These are phyloP conservation scores for Bryoglossum gracile DNA, from an alignment of 495 filamentous ascomycete species.

Conservation along the genomic window DNA sequence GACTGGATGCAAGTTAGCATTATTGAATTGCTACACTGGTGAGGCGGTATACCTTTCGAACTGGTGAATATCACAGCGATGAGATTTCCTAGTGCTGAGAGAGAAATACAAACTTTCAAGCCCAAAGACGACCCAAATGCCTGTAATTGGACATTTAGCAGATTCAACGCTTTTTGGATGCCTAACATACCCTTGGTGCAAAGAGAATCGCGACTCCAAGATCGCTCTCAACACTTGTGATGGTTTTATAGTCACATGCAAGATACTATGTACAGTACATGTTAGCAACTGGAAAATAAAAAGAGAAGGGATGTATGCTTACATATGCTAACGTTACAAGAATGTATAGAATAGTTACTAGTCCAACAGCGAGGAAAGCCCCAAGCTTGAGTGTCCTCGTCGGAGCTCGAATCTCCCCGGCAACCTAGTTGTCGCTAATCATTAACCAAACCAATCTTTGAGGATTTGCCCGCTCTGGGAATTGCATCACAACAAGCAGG, in stretches of 20 bases:
- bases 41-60: background rate
- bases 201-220: background rate
- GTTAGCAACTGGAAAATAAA: background rate
- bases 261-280: background rate
- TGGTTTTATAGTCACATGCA: background rate
- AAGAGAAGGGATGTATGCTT: background rate
- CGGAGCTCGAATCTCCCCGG: background rate
- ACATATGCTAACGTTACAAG: background rate
- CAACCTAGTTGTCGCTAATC: background rate
- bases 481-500: no score
- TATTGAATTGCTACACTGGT: background rate
- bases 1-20: background rate
- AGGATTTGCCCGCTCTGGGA: no score
- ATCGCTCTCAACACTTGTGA: background rate
- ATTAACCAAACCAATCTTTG: no score
- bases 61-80: background rate
- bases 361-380: background rate
- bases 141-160: background rate
- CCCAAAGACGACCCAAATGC: background rate
- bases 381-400: background rate
- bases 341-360: background rate
- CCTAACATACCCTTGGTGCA: background rate
- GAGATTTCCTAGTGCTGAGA: background rate
- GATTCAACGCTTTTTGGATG: background rate
- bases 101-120: constrained; percentile 1